phyloP scores from a whole-genome alignment of 208 protist genomes.

The Zelonia costaricensis region DNA sequence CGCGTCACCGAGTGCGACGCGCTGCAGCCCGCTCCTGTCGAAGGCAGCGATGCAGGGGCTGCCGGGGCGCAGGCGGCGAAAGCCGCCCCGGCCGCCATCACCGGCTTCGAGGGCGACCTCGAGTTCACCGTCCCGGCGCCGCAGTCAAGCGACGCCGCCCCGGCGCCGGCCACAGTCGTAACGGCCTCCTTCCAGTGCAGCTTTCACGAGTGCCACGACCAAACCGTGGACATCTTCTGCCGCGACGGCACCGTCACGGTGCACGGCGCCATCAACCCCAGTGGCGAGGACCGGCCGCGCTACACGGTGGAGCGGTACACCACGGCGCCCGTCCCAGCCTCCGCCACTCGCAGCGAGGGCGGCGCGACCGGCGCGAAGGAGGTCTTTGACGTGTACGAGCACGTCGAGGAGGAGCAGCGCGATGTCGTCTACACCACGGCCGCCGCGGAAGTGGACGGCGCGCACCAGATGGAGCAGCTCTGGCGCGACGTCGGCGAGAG shows the following conservation, averaged over 20 bases:
- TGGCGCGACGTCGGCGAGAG: conserved; percentile 67
- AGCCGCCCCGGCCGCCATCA: conserved; percentile 40
- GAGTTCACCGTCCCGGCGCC: conserved; percentile 32
- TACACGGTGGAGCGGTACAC: conserved; percentile 29
- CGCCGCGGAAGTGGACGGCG: conserved; percentile 25
- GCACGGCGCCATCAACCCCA: conserved; percentile 66
- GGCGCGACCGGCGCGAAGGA: conserved; percentile 8
- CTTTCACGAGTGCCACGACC: conserved; percentile 57
- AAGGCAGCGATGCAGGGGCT: neutral
- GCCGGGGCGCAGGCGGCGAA: neutral
- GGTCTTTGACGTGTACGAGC: conserved; percentile 22
- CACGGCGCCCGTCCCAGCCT: conserved; percentile 8
- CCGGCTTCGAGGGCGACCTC: conserved; percentile 61
- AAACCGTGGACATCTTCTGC: conserved; percentile 50
- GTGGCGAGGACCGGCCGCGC: conserved; percentile 31
- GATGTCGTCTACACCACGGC: conserved; percentile 32
- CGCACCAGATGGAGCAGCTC: conserved; percentile 59
- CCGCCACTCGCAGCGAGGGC: conserved; percentile 21
- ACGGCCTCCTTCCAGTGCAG: conserved; percentile 67
- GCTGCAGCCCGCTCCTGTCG: neutral
- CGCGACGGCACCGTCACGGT: conserved; percentile 53
- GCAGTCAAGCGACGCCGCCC: neutral
- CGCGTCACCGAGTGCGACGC: conserved; percentile 49
- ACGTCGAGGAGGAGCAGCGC: conserved; percentile 20
- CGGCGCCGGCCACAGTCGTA: conserved; percentile 2